Evolutionary conservation across 306 rosid species (phyloP).

Genomic region (Elaeagnus macrophylla): DNA sequence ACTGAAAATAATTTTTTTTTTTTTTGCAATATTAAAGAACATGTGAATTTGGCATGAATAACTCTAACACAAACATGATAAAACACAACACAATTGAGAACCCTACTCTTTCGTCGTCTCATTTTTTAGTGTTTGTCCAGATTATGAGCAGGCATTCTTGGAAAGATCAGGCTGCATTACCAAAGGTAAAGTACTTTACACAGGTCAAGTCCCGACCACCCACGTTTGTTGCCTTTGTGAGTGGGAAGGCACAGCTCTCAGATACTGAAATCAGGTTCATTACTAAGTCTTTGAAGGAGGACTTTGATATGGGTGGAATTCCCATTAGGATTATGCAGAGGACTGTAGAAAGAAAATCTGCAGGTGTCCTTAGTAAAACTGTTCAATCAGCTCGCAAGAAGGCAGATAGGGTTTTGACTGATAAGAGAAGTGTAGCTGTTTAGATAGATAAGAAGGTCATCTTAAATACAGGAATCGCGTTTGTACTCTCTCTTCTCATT

Average conservation of each 20-base stretch:
- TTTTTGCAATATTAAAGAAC: too few species aligned
- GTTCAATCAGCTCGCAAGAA: constrained; percentile 20
- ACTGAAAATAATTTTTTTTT: too few species aligned
- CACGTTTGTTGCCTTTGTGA: constrained; percentile 74
- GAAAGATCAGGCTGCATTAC: constrained; percentile 89
- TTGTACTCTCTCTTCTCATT: too few species aligned
- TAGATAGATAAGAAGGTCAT: neutral
- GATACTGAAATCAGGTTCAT: constrained; percentile 72
- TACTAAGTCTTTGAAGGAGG: constrained; percentile 84
- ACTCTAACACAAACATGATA: too few species aligned
- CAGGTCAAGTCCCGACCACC: constrained; percentile 98
- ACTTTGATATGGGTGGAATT: constrained; percentile 92
- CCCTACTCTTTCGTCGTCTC: neutral
- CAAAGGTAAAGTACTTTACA: constrained; percentile 84
- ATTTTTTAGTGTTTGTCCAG: constrained; percentile 25
- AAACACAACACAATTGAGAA: neutral
- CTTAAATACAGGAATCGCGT: neutral
- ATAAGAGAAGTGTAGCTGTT: constrained; percentile 43
- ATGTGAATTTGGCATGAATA: too few species aligned
- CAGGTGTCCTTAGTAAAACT: constrained; percentile 31
- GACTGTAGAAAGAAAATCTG: constrained; percentile 33
- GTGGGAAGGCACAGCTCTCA: constrained; percentile 63
- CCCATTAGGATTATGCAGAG: constrained; percentile 86
- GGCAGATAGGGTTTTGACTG: constrained; percentile 40
- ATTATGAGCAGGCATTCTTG: constrained; percentile 98